Percentiles rank a stretch among this genome's conserved stretches.
Evolutionary conservation across 23 red algal species (phyloP).

Genomic region (Cyanidium caldarium): DNA sequence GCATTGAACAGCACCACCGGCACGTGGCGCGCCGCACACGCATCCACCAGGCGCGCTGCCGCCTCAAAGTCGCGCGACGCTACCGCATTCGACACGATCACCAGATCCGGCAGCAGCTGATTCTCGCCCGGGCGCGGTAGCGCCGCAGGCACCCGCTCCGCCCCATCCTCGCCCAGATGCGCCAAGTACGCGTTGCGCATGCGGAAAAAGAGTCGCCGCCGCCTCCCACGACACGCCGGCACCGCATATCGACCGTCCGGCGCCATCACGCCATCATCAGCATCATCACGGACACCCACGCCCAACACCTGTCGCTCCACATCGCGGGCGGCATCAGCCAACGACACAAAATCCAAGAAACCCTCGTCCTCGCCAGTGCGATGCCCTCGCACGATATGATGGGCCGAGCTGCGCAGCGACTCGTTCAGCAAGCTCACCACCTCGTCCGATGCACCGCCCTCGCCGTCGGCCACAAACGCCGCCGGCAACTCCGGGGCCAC

Average conservation of each 20-base stretch:
- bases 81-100: neutral
- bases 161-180: neutral
- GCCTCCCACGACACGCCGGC: neutral
- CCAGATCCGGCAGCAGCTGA: slow-evolving; percentile 1
- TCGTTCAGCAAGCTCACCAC: neutral
- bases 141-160: neutral
- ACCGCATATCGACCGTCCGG: no score
- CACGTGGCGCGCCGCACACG: neutral
- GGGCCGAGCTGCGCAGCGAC: neutral
- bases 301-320: neutral
- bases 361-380: neutral
- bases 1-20: neutral
- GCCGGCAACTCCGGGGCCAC: neutral
- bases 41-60: neutral
- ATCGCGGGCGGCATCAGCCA: neutral
- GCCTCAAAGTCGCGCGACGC: neutral
- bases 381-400: neutral
- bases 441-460: neutral
- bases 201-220: neutral
- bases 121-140: neutral
- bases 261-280: no score
- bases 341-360: neutral
- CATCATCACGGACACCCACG: no score
- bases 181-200: neutral
- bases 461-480: neutral